Base-by-base conservation (phyloP, 2,329 filamentous ascomycete species). In the Thielaviopsis ethacetica region DNA sequence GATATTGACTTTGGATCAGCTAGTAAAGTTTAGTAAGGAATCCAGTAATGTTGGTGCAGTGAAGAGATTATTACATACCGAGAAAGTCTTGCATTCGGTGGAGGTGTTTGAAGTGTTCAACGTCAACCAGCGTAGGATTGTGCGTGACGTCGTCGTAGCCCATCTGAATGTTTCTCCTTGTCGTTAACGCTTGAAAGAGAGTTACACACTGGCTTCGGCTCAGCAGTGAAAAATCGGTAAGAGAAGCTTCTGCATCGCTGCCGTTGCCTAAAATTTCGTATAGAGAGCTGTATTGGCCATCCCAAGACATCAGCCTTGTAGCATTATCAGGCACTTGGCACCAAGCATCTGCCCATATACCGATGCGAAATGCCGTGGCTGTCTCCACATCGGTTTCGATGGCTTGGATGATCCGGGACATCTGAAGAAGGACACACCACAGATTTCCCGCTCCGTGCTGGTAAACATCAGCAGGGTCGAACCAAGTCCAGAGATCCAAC, bases 401-500 rank as follows among this genome's bases (percentile, higher is more conserved):
- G 44, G 10, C 44, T 10, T n/a, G 44, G 3, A 49, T 5, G 15
- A 49, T 49, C 1, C 4, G 17, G 1, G 44, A 49, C 9, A 49
- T n/a, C n/a, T 54, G 21, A 38, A 22, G 19, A 21, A 26, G 27
- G 34, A 54, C 55, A 56, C 55, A 51, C 30, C 44, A 58, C 41
- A 47, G 53, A 55, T 61, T 63, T 56, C 53, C 58, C 54, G 50
- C 55, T 52, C 58, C 60, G 22, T 57, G 50, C 54, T 57, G 15
- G 19, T 5, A 44, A 53, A 12, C 13, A 34, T 22, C 53, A 10
- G 22, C 27, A 41, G 53, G 53, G 30, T 54, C 53, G 30, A 54
- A 54, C 53, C 53, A 54, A 17, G 53, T 41, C 53, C 27, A 54
- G 10, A 54, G 6, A 38, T 54, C 22, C 12, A 38, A 13, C 53